These are phyloP conservation scores for Xylaria sp. DNA, from an alignment of 2,329 filamentous ascomycete species.

Conservation along the genomic window DNA sequence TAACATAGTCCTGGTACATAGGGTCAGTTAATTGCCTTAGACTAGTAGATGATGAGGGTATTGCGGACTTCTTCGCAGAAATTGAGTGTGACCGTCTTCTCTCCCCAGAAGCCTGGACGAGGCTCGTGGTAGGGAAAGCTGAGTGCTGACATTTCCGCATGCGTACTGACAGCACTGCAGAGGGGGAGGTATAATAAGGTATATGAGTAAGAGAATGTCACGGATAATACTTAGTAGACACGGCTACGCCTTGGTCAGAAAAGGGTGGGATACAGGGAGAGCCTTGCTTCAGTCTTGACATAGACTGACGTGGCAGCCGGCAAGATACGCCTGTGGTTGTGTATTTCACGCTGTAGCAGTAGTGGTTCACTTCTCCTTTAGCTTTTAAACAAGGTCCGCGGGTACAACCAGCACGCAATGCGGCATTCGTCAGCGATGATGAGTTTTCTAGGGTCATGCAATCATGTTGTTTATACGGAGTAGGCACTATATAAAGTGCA, in stretches of 20 bases:
- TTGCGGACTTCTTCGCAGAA: slow-evolving; percentile 79
- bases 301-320: slow-evolving; percentile 5
- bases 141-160: slow-evolving; percentile 39
- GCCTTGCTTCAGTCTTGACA: slow-evolving; percentile 19
- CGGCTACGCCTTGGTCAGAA: not conserved
- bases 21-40: slow-evolving; percentile 28
- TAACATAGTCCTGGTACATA: slow-evolving; percentile 67
- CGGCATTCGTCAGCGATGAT: slow-evolving; percentile 9
- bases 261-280: slow-evolving; percentile 14
- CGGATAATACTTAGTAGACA: not conserved
- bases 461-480: not conserved
- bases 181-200: not conserved
- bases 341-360: slow-evolving; percentile 5
- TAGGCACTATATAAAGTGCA: not conserved
- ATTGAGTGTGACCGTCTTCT: slow-evolving; percentile 78
- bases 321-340: not conserved
- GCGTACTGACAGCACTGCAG: not conserved
- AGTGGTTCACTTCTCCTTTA: slow-evolving; percentile 1
- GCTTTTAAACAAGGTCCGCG: not conserved
- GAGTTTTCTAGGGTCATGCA: slow-evolving; percentile 9
- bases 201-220: slow-evolving; percentile 8
- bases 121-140: slow-evolving; percentile 50
- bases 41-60: not conserved
- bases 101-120: slow-evolving; percentile 70
- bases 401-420: not conserved